These are phyloP conservation scores for Arachnomyces sp. DNA, from an alignment of 2,329 filamentous ascomycete species.

Conservation along the genomic window DNA sequence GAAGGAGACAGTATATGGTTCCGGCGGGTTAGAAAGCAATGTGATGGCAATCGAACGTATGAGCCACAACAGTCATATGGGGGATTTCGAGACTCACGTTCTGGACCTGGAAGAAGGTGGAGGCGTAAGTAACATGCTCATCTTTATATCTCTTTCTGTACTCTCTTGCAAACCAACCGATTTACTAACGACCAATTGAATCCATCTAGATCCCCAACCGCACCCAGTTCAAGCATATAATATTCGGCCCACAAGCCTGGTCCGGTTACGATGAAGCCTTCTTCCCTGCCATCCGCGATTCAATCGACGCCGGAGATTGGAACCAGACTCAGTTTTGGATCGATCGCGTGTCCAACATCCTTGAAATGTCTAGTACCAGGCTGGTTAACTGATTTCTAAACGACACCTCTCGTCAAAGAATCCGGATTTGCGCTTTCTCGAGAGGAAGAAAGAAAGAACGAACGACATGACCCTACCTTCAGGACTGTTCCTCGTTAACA, in stretches of 20 bases:
- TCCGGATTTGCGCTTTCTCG: not conserved
- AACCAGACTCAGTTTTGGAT: slow-evolving; percentile 59
- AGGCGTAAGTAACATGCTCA: slow-evolving; percentile 64
- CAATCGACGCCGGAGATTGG: slow-evolving; percentile 66
- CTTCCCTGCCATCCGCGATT: slow-evolving; percentile 81
- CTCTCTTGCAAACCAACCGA: slow-evolving; percentile 8
- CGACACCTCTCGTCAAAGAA: too few relatives aligned
- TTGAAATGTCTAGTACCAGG: slow-evolving; percentile 53
- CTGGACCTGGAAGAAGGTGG: slow-evolving; percentile 65
- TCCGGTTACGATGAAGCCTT: slow-evolving; percentile 59
- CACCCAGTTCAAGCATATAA: slow-evolving; percentile 86
- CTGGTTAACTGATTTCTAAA: slow-evolving; percentile 31
- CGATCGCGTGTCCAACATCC: slow-evolving; percentile 61
- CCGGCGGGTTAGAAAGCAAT: slow-evolving; percentile 68
- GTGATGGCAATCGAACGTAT: slow-evolving; percentile 60
- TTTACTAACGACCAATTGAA: slow-evolving; percentile 6
- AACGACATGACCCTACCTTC: not conserved
- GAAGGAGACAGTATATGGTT: slow-evolving; percentile 63
- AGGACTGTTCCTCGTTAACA: not conserved
- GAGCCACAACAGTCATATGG: slow-evolving; percentile 71
- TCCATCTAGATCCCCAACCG: slow-evolving; percentile 64
- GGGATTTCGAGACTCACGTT: slow-evolving; percentile 72
- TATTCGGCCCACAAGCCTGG: slow-evolving; percentile 80
- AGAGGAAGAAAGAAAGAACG: not conserved
- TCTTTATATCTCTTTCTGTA: slow-evolving; percentile 2